phyloP scores from a whole-genome alignment of 257 asterid genomes.

The Scutellaria barbata region DNA sequence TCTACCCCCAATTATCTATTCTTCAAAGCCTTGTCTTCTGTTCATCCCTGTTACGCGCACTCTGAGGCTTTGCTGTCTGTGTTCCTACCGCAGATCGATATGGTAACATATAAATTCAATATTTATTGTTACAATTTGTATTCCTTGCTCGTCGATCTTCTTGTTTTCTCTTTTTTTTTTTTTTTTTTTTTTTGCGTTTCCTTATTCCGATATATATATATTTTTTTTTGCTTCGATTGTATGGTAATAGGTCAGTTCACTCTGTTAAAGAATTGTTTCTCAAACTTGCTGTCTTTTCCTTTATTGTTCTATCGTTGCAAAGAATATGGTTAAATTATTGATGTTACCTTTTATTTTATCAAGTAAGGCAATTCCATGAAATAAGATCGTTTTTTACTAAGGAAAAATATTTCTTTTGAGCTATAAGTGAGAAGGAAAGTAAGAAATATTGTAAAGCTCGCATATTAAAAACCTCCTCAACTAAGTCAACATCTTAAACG shows the following conservation, averaged over 20 bases:
- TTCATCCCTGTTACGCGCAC: not conserved
- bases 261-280: slow-evolving; percentile 5
- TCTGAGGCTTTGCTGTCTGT: slow-evolving; percentile 17
- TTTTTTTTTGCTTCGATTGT: slow-evolving; percentile 16
- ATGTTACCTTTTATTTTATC: not conserved
- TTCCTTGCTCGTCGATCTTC: slow-evolving; percentile 8
- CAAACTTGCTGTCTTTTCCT: not conserved
- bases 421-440: not conserved
- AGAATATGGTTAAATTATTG: not conserved
- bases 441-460: slow-evolving; percentile 3
- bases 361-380: not conserved
- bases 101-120: slow-evolving; percentile 33
- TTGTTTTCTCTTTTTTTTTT: slow-evolving; percentile 21
- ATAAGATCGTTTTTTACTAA: slow-evolving; percentile 2
- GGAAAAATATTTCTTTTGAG: slow-evolving; percentile 3
- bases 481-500: slow-evolving; percentile 34
- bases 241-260: slow-evolving; percentile 10
- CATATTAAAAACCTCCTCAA: no score
- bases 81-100: slow-evolving; percentile 31
- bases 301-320: not conserved
- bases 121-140: slow-evolving; percentile 21
- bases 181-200: no score
- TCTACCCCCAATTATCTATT: not conserved
- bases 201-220: not conserved
- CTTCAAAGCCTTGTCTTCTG: not conserved